These are phyloP conservation scores for Aeminium ludgeri DNA, from an alignment of 495 filamentous ascomycete species.

Conservation along the genomic window DNA sequence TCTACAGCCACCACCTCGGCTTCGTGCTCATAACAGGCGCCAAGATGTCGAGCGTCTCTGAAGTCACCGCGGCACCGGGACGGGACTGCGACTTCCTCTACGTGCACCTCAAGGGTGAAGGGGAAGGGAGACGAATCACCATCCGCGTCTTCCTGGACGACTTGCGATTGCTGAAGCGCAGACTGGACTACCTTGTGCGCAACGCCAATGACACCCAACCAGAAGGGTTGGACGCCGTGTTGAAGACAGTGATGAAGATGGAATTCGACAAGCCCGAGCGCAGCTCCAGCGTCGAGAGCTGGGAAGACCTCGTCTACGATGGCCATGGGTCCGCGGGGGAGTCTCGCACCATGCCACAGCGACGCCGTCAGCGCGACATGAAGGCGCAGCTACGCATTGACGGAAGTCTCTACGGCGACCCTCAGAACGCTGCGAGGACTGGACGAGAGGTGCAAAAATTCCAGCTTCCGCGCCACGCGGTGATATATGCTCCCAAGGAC, in stretches of 20 bases:
- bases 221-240: constrained; percentile 42
- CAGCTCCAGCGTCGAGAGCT: constrained; percentile 70
- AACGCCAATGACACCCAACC: constrained; percentile 51
- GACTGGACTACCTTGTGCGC: constrained; percentile 69
- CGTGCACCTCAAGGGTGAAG: constrained; percentile 51
- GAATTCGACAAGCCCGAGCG: constrained; percentile 44
- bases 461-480: constrained; percentile 65
- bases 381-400: constrained; percentile 46
- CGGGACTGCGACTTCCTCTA: constrained; percentile 88
- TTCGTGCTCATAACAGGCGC: constrained; percentile 67
- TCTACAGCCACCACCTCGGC: constrained; percentile 91
- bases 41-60: constrained; percentile 54
- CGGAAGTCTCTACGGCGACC: constrained; percentile 31
- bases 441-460: constrained; percentile 48
- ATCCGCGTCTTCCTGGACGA: constrained; percentile 89
- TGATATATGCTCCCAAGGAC: constrained; percentile 65
- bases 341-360: constrained; percentile 9
- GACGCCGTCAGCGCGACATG: constrained; percentile 35
- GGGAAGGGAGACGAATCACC: constrained; percentile 50
- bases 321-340: constrained; percentile 15
- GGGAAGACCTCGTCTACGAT: constrained; percentile 66
- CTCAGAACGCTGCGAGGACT: constrained; percentile 20
- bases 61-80: constrained; percentile 79
- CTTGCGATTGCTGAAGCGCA: constrained; percentile 59
- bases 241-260: constrained; percentile 49